Evolutionary conservation across 768 basidiomycete species (phyloP).

Genomic region (Fistulinella prunicolor): DNA sequence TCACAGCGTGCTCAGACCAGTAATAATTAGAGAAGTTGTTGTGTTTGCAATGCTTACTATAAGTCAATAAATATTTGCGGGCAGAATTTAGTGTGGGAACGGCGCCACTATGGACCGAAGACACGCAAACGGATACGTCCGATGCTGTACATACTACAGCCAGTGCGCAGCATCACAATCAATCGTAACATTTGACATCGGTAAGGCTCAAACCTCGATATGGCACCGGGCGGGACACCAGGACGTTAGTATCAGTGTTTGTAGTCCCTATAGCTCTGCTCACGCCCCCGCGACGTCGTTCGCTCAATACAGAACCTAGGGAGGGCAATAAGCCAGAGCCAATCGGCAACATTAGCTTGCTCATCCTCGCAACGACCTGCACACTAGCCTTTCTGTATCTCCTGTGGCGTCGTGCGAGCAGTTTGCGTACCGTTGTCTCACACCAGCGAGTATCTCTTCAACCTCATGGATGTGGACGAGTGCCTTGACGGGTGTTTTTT

Average conservation of each 20-base stretch:
- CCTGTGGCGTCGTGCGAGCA: constrained; percentile 59
- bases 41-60: too few species aligned
- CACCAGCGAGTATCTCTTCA: constrained; percentile 47
- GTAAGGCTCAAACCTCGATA: too few species aligned
- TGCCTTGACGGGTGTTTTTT: too few species aligned
- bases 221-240: constrained; percentile 23
- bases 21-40: too few species aligned
- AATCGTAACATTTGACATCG: too few species aligned
- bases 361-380: constrained; percentile 58
- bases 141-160: too few species aligned
- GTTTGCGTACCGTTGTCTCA: constrained; percentile 55
- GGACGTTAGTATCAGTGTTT: constrained; percentile 17
- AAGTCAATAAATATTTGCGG: too few species aligned
- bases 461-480: background rate
- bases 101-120: too few species aligned
- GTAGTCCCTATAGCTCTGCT: background rate
- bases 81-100: too few species aligned
- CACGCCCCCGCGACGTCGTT: background rate
- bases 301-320: constrained; percentile 54
- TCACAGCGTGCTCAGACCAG: too few species aligned
- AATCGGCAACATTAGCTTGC: constrained; percentile 51
- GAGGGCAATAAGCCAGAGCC: constrained; percentile 62
- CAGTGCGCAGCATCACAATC: too few species aligned
- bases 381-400: constrained; percentile 56
- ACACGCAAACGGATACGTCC: too few species aligned